These are phyloP conservation scores for Pythium insidiosum DNA, from an alignment of 352 stramenopile species.

Conservation along the genomic window DNA sequence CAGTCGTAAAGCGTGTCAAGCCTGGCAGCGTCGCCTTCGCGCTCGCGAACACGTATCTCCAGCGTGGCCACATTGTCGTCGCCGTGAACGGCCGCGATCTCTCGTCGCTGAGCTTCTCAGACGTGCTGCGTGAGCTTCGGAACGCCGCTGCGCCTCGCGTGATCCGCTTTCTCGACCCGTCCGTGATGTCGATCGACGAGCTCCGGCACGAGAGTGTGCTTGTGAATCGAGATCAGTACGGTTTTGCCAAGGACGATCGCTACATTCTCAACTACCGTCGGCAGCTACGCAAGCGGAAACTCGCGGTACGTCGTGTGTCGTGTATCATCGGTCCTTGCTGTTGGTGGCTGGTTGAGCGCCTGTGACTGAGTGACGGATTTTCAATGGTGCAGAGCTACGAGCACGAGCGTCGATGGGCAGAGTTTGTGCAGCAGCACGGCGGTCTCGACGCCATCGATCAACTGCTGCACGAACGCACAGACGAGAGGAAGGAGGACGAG, in stretches of 20 bases:
- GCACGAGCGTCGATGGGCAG: conserved; percentile 29
- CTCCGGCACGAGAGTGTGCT: conserved; percentile 22
- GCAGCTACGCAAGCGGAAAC: conserved; percentile 28
- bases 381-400: conserved; percentile 21
- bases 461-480: conserved; percentile 12
- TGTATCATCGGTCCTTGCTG: too few relatives aligned
- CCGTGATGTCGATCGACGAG: conserved; percentile 22
- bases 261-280: conserved; percentile 44
- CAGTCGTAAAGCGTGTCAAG: conserved; percentile 31
- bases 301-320: conserved; percentile 11
- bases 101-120: conserved; percentile 19
- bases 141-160: conserved; percentile 17
- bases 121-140: conserved; percentile 24
- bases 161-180: conserved; percentile 38
- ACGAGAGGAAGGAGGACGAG: too few relatives aligned
- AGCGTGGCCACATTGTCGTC: conserved; percentile 34
- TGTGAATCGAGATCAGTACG: conserved; percentile 47
- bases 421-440: conserved; percentile 27
- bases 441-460: conserved; percentile 28
- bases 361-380: too few relatives aligned
- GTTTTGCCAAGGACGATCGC: conserved; percentile 48
- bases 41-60: conserved; percentile 17
- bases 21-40: conserved; percentile 20
- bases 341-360: too few relatives aligned
- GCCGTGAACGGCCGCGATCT: conserved; percentile 38